Evolutionary conservation across 225 moss, liverwort and hornwort genomes (phyloP).

Genomic region (Antitrichia curtipendula): DNA sequence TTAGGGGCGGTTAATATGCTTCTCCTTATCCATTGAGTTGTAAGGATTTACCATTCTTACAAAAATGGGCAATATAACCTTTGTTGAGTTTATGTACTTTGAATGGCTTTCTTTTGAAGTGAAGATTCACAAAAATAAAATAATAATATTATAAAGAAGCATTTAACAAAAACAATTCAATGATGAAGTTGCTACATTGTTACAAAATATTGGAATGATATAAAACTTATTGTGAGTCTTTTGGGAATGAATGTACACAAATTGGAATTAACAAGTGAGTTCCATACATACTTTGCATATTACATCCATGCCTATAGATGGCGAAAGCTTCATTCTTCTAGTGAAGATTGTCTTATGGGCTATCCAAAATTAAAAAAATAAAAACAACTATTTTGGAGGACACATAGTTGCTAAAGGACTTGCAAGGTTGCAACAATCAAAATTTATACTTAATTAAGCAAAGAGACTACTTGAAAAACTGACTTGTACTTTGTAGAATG

Average conservation of each 20-base stretch:
- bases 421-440: not conserved
- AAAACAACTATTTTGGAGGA: not conserved
- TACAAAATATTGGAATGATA: not conserved
- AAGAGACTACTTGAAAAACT: not conserved
- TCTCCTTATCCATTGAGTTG: not conserved
- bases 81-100: fast-evolving
- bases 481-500: not conserved
- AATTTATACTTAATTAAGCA: not conserved
- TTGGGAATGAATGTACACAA: too few species aligned
- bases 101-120: not conserved
- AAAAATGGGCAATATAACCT: not conserved
- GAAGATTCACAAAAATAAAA: not conserved
- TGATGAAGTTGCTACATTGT: not conserved
- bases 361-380: too few species aligned
- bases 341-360: fast-evolving
- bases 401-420: not conserved
- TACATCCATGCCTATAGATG: not conserved
- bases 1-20: too few species aligned
- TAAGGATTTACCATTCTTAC: not conserved
- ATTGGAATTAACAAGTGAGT: not conserved
- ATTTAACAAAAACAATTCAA: not conserved
- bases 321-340: not conserved
- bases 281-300: not conserved
- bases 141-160: not conserved
- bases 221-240: too few species aligned